Evolutionary conservation across 2,329 filamentous ascomycete species (phyloP).

Genomic region (Ilyonectria mors-panacis): DNA sequence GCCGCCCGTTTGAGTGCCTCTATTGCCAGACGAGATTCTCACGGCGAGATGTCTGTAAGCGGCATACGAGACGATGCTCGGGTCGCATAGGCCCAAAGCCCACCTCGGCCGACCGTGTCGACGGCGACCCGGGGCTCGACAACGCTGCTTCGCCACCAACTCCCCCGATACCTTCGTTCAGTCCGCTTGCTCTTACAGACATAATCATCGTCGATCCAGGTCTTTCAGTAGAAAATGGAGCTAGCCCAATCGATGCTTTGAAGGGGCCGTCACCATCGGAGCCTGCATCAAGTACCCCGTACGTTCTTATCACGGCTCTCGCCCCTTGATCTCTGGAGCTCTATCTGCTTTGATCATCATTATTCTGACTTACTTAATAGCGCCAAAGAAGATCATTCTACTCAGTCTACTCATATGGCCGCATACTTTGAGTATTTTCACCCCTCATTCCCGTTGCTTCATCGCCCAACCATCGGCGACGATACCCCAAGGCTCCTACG

Average conservation of each 20-base stretch:
- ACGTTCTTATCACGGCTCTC: neutral
- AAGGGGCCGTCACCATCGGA: neutral
- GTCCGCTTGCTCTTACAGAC: neutral
- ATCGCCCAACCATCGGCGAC: slow-evolving; percentile 34
- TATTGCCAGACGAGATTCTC: slow-evolving; percentile 39
- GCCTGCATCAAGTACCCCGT: neutral
- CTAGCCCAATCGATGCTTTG: neutral
- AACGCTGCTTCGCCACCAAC: neutral
- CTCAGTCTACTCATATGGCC: slow-evolving; percentile 15
- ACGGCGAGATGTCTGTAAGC: slow-evolving; percentile 39
- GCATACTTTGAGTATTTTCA: slow-evolving; percentile 45
- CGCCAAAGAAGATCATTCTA: neutral
- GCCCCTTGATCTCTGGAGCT: neutral
- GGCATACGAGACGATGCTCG: slow-evolving; percentile 35
- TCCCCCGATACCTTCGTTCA: neutral
- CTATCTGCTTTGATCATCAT: neutral
- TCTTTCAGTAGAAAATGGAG: neutral
- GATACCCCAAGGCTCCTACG: slow-evolving; percentile 22
- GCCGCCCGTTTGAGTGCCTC: slow-evolving; percentile 38
- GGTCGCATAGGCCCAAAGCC: slow-evolving; percentile 2
- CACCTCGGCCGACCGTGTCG: neutral
- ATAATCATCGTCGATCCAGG: neutral
- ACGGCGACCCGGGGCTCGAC: neutral
- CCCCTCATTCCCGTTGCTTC: slow-evolving; percentile 42
- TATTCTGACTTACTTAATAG: neutral